A percentile compares a stretch with the other conserved stretches of the same genome.
Conservation (phyloP, 2,329 filamentous ascomycete genomes). For the Arthrinium phaeospermum region DNA sequence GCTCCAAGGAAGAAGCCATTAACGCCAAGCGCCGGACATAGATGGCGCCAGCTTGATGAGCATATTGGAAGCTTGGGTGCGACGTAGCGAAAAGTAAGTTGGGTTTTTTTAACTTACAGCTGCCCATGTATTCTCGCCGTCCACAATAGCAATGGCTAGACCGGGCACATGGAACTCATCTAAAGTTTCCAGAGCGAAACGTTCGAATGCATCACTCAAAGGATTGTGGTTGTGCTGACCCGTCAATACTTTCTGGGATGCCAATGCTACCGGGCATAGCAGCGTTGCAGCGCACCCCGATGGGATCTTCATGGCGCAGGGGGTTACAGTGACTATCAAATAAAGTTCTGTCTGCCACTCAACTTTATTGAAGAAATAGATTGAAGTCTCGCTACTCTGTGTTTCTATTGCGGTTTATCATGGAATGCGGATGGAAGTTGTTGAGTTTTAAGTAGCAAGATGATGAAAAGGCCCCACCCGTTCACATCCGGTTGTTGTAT, state of each 20-base stretch:
- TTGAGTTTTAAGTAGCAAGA: background rate
- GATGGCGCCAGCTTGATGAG: background rate
- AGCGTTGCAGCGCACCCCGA: background rate
- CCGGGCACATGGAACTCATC: constrained; percentile 54
- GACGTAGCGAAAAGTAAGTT: background rate
- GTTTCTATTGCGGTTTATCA: background rate
- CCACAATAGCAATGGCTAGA: constrained; percentile 53
- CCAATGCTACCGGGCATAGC: constrained; percentile 13
- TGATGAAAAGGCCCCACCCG: background rate
- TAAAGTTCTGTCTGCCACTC: background rate
- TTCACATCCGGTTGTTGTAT: background rate
- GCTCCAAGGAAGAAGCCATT: background rate
- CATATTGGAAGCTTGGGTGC: background rate
- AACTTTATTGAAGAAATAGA: background rate
- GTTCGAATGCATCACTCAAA: constrained; percentile 26
- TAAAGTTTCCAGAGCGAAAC: constrained; percentile 30
- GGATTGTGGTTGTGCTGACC: constrained; percentile 22
- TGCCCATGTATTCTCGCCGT: constrained; percentile 48
- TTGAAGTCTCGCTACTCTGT: background rate
- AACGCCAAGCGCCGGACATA: background rate
- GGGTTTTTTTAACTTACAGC: constrained; percentile 40
- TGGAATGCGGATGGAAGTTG: background rate
- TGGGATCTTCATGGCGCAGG: background rate
- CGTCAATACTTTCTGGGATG: constrained; percentile 22
- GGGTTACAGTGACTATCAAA: background rate